Evolutionary conservation across 768 basidiomycete genomes (phyloP).

Genomic region (Coprinopsis strossmayeri): DNA sequence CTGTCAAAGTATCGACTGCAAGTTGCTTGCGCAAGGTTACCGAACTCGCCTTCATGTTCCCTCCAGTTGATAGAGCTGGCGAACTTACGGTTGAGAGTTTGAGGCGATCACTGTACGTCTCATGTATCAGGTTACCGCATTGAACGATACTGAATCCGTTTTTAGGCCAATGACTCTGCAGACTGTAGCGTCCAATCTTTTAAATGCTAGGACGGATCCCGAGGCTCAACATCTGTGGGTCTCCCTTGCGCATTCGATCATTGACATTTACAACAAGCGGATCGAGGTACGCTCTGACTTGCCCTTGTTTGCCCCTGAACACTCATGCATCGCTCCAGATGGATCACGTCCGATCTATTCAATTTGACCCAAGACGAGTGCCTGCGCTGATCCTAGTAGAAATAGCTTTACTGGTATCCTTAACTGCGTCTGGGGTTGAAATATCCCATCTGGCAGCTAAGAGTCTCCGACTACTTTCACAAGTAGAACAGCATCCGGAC

Average conservation of each 20-base stretch:
- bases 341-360: slow-evolving; percentile 42
- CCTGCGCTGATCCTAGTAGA: slow-evolving; percentile 65
- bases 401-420: slow-evolving; percentile 62
- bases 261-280: slow-evolving; percentile 48
- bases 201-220: slow-evolving; percentile 52
- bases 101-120: slow-evolving; percentile 39
- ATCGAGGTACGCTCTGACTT: slow-evolving; percentile 32
- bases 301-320: neutral
- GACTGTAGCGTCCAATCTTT: slow-evolving; percentile 49
- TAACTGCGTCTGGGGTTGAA: slow-evolving; percentile 62
- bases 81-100: slow-evolving; percentile 36
- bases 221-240: slow-evolving; percentile 68
- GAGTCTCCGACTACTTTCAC: slow-evolving; percentile 60
- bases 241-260: slow-evolving; percentile 49
- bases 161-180: slow-evolving; percentile 37
- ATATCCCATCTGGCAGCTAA: slow-evolving; percentile 66
- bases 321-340: slow-evolving; percentile 20
- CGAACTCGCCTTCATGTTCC: slow-evolving; percentile 36
- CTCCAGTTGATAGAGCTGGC: slow-evolving; percentile 31
- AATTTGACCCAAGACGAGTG: slow-evolving; percentile 43
- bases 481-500: slow-evolving; percentile 57
- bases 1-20: slow-evolving; percentile 57
- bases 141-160: slow-evolving; percentile 6
- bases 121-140: neutral
- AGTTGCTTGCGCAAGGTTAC: slow-evolving; percentile 40